phyloP scores from a whole-genome alignment of 129 eudicot species.

The Cynara cardunculus region DNA sequence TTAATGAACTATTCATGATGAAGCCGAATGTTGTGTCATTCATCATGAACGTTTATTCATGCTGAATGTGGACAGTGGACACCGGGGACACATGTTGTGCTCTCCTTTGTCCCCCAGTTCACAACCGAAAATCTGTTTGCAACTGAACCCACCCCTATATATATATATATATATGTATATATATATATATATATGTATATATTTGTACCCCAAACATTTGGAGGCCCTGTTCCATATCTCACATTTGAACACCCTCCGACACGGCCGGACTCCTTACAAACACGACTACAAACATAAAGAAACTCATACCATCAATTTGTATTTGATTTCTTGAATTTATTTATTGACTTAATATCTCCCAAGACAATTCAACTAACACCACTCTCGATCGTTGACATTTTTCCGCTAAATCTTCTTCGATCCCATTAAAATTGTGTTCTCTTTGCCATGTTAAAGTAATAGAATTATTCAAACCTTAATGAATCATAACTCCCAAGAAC shows the following conservation, averaged over 20 bases:
- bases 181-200: no score
- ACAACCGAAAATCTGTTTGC: no score
- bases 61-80: no score
- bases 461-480: background rate
- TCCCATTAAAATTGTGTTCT: background rate
- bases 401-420: background rate
- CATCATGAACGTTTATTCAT: no score
- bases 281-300: slow-evolving; percentile 2
- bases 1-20: no score
- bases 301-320: background rate
- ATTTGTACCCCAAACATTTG: no score
- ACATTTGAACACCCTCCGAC: background rate
- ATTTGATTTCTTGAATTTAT: background rate
- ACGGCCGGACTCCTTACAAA: background rate
- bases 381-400: background rate
- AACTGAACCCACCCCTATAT: no score
- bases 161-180: no score
- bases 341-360: background rate
- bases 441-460: background rate
- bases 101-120: no score
- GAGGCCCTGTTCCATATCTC: background rate
- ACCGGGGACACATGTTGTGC: no score
- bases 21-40: no score
- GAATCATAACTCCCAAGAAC: background rate
- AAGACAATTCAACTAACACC: no score